Conservation (phyloP, 345 rosid genomes). For the Gossypium australe region DNA sequence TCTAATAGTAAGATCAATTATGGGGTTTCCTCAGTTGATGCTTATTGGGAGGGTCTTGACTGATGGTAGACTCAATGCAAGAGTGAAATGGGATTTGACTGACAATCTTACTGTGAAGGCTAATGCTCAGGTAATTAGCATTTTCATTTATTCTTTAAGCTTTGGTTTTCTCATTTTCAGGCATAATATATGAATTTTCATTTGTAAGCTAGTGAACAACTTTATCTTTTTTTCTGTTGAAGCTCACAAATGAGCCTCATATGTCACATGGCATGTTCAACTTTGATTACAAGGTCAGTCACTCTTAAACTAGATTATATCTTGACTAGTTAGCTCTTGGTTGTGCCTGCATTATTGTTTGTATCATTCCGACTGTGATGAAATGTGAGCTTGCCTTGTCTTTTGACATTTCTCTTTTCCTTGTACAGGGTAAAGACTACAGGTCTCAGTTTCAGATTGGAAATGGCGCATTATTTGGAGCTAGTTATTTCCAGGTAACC, state of each 20-base stretch:
- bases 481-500: constrained; percentile 83
- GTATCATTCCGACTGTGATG: neutral
- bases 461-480: constrained; percentile 77
- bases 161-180: constrained; percentile 8
- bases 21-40: constrained; percentile 53
- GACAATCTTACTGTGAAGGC: constrained; percentile 73
- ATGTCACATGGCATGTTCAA: constrained; percentile 80
- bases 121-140: constrained; percentile 60
- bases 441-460: constrained; percentile 82
- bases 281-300: constrained; percentile 88
- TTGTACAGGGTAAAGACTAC: constrained; percentile 69
- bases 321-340: neutral
- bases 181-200: neutral
- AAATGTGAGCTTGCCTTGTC: neutral
- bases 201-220: constrained; percentile 6
- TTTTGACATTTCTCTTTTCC: neutral
- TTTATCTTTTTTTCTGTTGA: constrained; percentile 23
- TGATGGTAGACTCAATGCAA: constrained; percentile 83
- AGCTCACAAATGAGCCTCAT: constrained; percentile 82
- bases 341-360: neutral
- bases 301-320: neutral
- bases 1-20: neutral
- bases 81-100: constrained; percentile 83
- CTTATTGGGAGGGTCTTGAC: constrained; percentile 85
- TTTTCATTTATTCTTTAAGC: neutral